These are phyloP conservation scores for Phoenix roebelenii DNA, from an alignment of 176 grass and related monocot genomes.

Conservation along the genomic window DNA sequence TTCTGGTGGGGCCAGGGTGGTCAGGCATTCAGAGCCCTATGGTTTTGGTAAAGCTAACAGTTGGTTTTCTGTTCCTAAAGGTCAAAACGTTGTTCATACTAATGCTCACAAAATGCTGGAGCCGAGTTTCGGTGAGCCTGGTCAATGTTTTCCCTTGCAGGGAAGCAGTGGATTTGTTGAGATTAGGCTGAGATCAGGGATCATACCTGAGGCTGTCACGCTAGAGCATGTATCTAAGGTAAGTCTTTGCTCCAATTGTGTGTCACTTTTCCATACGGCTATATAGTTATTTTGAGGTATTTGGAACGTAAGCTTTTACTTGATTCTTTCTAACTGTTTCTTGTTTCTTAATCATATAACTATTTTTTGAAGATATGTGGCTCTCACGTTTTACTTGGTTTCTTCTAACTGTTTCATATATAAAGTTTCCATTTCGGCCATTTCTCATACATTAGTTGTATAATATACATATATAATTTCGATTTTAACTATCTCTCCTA, in stretches of 20 bases:
- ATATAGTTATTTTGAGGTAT: too few relatives aligned
- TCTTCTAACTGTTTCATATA: too few relatives aligned
- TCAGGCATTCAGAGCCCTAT: conserved; percentile 53
- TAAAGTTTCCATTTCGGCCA: too few relatives aligned
- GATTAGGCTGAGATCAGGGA: conserved; percentile 53
- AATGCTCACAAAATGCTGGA: conserved; percentile 60
- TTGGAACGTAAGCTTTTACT: too few relatives aligned
- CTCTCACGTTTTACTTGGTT: too few relatives aligned
- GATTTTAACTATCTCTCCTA: too few relatives aligned
- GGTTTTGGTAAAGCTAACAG: conserved; percentile 15
- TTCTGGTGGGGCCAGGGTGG: conserved; percentile 58
- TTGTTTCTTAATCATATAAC: too few relatives aligned
- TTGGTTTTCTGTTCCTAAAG: conserved; percentile 9
- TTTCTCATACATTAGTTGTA: too few relatives aligned
- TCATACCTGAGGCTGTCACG: conserved; percentile 68
- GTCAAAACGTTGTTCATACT: conserved; percentile 5
- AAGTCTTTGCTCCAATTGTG: neutral
- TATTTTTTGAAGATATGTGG: too few relatives aligned
- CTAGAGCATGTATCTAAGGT: conserved; percentile 88
- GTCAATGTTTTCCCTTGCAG: conserved; percentile 67
- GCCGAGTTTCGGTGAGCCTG: conserved; percentile 88
- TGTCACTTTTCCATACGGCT: too few relatives aligned
- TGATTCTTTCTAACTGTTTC: too few relatives aligned
- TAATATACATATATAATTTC: too few relatives aligned
- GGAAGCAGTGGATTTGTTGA: conserved; percentile 74